Evolutionary conservation across 306 rosid genomes (phyloP), one percentile per base, ranked within the genome.

Genomic region (Vigna trinervia): DNA sequence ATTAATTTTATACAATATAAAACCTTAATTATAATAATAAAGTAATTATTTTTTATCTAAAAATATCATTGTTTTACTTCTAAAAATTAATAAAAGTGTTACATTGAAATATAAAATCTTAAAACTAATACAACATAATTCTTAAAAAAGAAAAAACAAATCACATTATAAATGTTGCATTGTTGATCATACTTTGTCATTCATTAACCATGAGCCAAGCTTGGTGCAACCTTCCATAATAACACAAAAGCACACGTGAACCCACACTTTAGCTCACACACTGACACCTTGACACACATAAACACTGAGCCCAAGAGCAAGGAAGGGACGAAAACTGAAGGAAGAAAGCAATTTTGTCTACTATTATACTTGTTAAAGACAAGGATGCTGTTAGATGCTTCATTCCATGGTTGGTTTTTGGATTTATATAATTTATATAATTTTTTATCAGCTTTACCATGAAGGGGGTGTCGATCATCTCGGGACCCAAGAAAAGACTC

Each of bases 211-310:
- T 39, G 8, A 39, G 43, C 43, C 34, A 56, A 57, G 36, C 0
- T 23, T 3, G 39, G 17, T 28, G 65, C 39, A 12, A 59, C 45
- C 43, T 13, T 3, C 45, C 43, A 30, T 14, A 60, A 5, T 26
- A 26, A 17, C 19, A 71, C 82, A 82, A 48, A 82, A n/a, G 23
- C 86, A 82, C 86, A 82, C 88, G 82, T 75, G 88, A 84, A 82
- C 53, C 73, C 56, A 61, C 80, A 62, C 71, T 79, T 84, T 47
- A 60, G 57, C 77, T 68, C 43, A 46, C 54, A 69, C 75, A 67
- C 78, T 77, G 87, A 81, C 81, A 78, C 68, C 20, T 48, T 52
- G n/a, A 46, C 65, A 81, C 76, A 11, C 41, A 22, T 36, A 45
- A 36, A 13, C 80, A 67, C 80, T 52, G 45, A 56, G 4, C 28